Evolutionary conservation across 192 early-diverging fungal species (phyloP).

Genomic region (Backusella luteola): DNA sequence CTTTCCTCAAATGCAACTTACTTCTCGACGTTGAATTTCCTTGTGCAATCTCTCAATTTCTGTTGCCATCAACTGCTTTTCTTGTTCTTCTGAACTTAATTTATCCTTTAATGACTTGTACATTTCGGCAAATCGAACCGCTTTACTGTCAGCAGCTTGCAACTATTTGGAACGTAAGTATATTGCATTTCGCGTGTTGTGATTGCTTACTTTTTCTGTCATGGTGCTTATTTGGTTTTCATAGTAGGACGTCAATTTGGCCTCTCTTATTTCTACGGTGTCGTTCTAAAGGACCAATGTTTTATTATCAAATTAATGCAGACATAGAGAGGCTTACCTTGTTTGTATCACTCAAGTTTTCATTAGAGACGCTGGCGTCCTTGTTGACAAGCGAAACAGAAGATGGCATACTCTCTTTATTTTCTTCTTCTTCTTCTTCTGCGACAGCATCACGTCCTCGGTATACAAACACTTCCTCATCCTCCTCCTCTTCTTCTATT

Average conservation of each 20-base stretch:
- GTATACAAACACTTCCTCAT: constrained; percentile 33
- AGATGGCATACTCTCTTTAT: background rate
- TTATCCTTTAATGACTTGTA: constrained; percentile 37
- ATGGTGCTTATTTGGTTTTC: constrained; percentile 16
- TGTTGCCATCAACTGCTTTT: constrained; percentile 10
- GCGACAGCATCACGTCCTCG: constrained; percentile 5
- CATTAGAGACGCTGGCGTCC: background rate
- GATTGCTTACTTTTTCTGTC: constrained; percentile 18
- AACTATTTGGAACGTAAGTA: constrained; percentile 3
- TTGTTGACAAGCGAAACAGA: background rate
- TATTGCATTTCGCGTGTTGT: background rate
- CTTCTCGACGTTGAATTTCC: constrained; percentile 21
- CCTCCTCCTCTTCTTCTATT: constrained; percentile 25
- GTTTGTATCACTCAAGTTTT: background rate
- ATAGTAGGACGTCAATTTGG: constrained; percentile 9
- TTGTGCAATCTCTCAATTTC: constrained; percentile 23
- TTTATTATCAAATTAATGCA: background rate
- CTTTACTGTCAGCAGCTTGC: constrained; percentile 43
- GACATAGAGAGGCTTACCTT: background rate
- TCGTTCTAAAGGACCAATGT: background rate
- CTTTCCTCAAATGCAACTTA: background rate
- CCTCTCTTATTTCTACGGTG: background rate
- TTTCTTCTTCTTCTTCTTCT: background rate
- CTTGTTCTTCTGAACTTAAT: constrained; percentile 24
- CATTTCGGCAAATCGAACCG: constrained; percentile 33